Evolutionary conservation across 2,329 filamentous ascomycete genomes (phyloP).

Genomic region (Pyrenochaeta sp.): DNA sequence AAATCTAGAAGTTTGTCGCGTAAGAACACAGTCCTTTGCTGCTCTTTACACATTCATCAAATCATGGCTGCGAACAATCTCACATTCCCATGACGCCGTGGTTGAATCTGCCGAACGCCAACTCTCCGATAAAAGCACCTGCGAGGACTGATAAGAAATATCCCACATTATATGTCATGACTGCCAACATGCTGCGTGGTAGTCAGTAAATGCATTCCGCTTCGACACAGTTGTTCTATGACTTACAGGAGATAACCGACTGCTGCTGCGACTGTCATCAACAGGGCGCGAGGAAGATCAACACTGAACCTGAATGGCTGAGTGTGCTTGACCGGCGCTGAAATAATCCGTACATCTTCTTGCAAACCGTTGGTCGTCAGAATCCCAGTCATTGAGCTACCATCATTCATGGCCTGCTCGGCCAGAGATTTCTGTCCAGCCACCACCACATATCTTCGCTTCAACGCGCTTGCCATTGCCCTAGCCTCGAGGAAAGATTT

Average conservation of each 20-base stretch:
- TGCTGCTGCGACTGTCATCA: constrained; percentile 76
- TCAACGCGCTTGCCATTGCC: constrained; percentile 76
- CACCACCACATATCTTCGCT: constrained; percentile 79
- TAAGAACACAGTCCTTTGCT: too few relatives aligned
- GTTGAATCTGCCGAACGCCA: constrained; percentile 75
- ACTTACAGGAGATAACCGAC: constrained; percentile 87
- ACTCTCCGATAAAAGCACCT: constrained; percentile 83
- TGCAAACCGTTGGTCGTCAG: constrained; percentile 78
- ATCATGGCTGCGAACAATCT: neutral
- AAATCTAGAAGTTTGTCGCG: too few relatives aligned
- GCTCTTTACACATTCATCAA: neutral
- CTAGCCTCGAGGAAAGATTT: constrained; percentile 67
- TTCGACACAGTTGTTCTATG: neutral
- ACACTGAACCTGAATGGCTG: constrained; percentile 83
- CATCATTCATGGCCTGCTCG: constrained; percentile 62
- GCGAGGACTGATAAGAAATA: constrained; percentile 83
- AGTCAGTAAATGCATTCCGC: constrained; percentile 21
- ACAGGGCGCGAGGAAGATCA: constrained; percentile 74
- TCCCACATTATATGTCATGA: constrained; percentile 89
- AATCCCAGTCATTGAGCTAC: constrained; percentile 70
- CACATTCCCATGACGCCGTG: constrained; percentile 42
- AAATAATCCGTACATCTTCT: constrained; percentile 79
- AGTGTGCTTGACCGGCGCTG: constrained; percentile 59
- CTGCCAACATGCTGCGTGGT: constrained; percentile 78
- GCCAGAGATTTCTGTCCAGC: constrained; percentile 67